Evolutionary conservation across 768 basidiomycete genomes (phyloP).

Genomic region (Paxillus ammoniavirescens): DNA sequence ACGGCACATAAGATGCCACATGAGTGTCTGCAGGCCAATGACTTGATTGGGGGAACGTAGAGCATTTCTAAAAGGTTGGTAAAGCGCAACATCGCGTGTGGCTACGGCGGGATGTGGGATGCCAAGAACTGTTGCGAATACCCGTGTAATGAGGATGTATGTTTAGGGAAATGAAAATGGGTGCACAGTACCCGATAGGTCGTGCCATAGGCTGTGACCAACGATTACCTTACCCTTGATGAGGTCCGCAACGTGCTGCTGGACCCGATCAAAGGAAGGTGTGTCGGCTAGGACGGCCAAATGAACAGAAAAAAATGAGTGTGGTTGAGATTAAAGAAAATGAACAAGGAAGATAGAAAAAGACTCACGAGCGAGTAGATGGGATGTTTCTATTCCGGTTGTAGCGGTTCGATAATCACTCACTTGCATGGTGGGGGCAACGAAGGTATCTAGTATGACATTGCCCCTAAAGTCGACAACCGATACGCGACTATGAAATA

Average conservation of each 20-base stretch:
- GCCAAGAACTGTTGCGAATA: constrained; percentile 57
- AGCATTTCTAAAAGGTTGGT: constrained; percentile 75
- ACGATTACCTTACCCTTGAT: constrained; percentile 72
- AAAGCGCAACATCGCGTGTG: constrained; percentile 80
- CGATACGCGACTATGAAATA: constrained; percentile 43
- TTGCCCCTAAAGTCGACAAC: constrained; percentile 59
- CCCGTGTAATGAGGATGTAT: constrained; percentile 12
- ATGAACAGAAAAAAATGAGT: background rate
- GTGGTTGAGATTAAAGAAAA: background rate
- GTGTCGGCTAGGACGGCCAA: constrained; percentile 26
- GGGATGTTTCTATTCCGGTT: constrained; percentile 50
- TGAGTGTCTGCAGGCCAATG: constrained; percentile 73
- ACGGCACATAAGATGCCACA: constrained; percentile 81
- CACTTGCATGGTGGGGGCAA: constrained; percentile 63
- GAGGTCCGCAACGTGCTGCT: constrained; percentile 60
- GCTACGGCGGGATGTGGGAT: constrained; percentile 76
- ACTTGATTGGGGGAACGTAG: constrained; percentile 64
- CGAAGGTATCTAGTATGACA: constrained; percentile 60
- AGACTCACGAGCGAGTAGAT: constrained; percentile 40
- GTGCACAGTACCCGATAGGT: constrained; percentile 60
- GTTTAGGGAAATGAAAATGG: constrained; percentile 1
- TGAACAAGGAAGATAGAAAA: background rate
- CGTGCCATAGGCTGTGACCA: constrained; percentile 79
- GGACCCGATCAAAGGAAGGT: constrained; percentile 62
- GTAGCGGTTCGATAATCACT: constrained; percentile 71